phyloP scores from a whole-genome alignment of 2,329 filamentous ascomycete genomes.

The Dactylonectria macrodidyma region DNA sequence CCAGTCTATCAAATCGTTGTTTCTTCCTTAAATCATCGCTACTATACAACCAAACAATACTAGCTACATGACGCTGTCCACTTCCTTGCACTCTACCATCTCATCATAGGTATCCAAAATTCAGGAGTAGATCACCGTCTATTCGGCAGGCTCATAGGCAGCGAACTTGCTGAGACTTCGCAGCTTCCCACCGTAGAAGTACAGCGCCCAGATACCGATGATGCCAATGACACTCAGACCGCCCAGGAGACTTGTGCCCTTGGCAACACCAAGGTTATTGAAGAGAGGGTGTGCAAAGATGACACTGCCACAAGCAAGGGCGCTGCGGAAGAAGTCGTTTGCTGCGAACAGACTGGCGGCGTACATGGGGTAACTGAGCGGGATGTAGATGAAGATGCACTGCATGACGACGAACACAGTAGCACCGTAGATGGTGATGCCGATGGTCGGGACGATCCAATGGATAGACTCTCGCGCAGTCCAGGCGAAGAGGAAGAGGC shows the following conservation, averaged over 20 bases:
- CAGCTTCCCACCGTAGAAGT: conserved; percentile 68
- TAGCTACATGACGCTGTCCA: conserved; percentile 8
- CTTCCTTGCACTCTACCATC: background rate
- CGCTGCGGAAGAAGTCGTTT: conserved; percentile 72
- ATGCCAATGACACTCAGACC: conserved; percentile 68
- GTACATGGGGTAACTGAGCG: conserved; percentile 69
- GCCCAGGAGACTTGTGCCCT: conserved; percentile 70
- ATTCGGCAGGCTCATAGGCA: conserved; percentile 48
- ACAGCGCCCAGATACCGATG: conserved; percentile 73
- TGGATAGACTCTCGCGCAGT: conserved; percentile 65
- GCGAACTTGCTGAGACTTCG: conserved; percentile 73
- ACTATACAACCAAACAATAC: conserved; percentile 24
- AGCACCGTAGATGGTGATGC: conserved; percentile 68
- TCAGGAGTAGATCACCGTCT: background rate
- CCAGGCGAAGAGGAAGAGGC: conserved; percentile 75
- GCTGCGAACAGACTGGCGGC: conserved; percentile 72
- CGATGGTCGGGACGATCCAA: conserved; percentile 71
- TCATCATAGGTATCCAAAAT: background rate
- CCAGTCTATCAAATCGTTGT: conserved; percentile 17
- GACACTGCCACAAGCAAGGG: conserved; percentile 72
- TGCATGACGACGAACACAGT: conserved; percentile 70
- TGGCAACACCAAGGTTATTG: conserved; percentile 70
- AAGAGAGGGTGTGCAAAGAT: conserved; percentile 74
- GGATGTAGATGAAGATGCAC: conserved; percentile 73
- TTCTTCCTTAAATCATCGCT: background rate